Conservation (phyloP, 257 asterid genomes). For the Ilex aquifolium region DNA sequence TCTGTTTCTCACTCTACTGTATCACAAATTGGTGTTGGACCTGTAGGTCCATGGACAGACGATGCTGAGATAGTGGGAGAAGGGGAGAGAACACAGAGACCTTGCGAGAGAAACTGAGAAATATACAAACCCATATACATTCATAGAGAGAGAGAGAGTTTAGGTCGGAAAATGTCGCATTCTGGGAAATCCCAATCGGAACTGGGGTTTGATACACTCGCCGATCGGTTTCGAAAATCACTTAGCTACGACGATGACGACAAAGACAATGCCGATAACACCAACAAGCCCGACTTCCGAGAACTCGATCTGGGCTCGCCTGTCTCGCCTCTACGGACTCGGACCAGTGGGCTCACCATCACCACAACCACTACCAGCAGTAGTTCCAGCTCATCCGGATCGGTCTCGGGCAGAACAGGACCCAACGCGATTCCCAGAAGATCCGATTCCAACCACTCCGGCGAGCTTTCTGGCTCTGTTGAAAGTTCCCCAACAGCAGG, state of each 20-base stretch:
- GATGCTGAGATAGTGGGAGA: neutral
- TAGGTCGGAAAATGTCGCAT: constrained; percentile 31
- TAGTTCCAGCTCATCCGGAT: constrained; percentile 67
- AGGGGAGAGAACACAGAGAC: neutral
- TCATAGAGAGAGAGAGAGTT: constrained; percentile 11
- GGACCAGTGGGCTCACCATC: constrained; percentile 12
- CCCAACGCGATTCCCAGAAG: constrained; percentile 7
- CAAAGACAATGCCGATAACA: constrained; percentile 15
- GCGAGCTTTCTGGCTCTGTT: constrained; percentile 41
- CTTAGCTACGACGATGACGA: constrained; percentile 12
- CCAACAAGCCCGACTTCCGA: constrained; percentile 48
- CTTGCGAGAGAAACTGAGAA: neutral
- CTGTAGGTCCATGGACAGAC: no score
- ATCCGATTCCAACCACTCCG: constrained; percentile 47
- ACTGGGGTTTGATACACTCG: constrained; percentile 24
- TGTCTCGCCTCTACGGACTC: constrained; percentile 42
- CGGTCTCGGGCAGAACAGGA: constrained; percentile 40
- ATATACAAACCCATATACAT: neutral
- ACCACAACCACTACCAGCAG: constrained; percentile 36
- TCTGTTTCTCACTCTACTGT: neutral
- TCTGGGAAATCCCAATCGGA: constrained; percentile 31
- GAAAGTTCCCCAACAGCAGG: constrained; percentile 41
- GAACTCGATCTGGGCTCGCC: constrained; percentile 63
- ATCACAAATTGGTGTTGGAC: no score
- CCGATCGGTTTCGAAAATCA: constrained; percentile 43